Evolutionary conservation across 495 filamentous ascomycete species (phyloP), one percentile per base, ranked within the genome.

Genomic region (Hyaloscypha bicolor): DNA sequence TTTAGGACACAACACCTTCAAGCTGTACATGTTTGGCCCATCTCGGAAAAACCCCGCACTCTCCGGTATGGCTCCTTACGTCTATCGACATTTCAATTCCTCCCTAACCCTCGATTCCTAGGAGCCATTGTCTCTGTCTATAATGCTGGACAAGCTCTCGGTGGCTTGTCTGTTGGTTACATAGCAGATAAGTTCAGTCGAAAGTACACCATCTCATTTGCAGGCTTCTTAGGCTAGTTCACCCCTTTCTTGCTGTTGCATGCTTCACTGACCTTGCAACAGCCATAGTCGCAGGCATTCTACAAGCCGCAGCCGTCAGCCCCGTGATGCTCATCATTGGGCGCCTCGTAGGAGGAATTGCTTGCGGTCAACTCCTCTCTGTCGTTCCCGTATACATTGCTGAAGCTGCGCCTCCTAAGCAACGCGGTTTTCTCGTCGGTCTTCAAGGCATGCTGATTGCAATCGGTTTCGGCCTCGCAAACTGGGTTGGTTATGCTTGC

Each of bases 391-490:
- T 66, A 14, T 60, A 60, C 31, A 55, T 39, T 22, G 78, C 81
- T 4, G 84, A 86, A 67, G 84, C 81, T 75, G 78, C 83, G 16
- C 81, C 83, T 3, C 84, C 83, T 53, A 69, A 75, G 81, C 79
- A 85, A 55, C 77, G 84, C 30, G 84, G 82, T 25, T 77, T 77
- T 19, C 5, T 61, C 33, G 86, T 85, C 6, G 80, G 80, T 12
- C 69, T 87, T 2, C 82, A 86, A 67, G 55, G 32, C 3, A 5
- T 65, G 5, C 6, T 65, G 19, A 31, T 58, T 9, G 9, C 63
- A 29, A n/a, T 56, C 22, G 63, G 63, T 21, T 58, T 45, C 53
- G 3, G 5, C 21, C 21, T 45, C 85, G 86, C 70, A 85, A 86
- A 83, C 62, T 87, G 19, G 85, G 83, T 65, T 32, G 39, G 77